A percentile compares a stretch with the other conserved stretches of the same genome.
phyloP scores from a whole-genome alignment of 2,329 filamentous ascomycete genomes.

The Aspergillus floridensis region DNA sequence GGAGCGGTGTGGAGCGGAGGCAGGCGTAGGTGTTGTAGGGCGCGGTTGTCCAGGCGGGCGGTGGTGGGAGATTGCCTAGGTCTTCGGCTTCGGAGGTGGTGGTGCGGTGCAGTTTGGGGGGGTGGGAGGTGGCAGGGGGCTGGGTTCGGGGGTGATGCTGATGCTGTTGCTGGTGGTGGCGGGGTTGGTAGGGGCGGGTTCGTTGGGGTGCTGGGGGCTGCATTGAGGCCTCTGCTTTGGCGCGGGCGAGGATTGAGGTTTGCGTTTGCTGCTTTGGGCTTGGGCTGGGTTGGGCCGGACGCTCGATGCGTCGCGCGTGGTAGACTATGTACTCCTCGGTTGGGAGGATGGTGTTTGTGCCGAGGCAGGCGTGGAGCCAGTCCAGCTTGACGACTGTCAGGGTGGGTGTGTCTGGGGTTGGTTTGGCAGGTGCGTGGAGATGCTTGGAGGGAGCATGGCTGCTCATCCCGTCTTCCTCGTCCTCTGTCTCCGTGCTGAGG shows the following conservation, averaged over 20 bases:
- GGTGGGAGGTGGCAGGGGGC: conserved; percentile 23
- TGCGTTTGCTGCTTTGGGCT: background rate
- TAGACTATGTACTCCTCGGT: conserved; percentile 53
- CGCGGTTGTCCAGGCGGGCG: conserved; percentile 66
- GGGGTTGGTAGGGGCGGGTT: conserved; percentile 18
- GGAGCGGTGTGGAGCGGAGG: conserved; percentile 68
- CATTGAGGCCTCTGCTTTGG: conserved; percentile 47
- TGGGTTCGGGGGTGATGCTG: conserved; percentile 15
- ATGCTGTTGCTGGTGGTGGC: conserved; percentile 7
- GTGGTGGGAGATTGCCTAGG: conserved; percentile 54
- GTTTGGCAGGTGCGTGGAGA: conserved; percentile 2
- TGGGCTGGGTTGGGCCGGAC: conserved; percentile 15
- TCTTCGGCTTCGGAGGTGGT: conserved; percentile 78
- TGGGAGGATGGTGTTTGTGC: conserved; percentile 44
- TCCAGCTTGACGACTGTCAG: conserved; percentile 53
- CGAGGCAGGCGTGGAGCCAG: conserved; percentile 54
- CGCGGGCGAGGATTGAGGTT: conserved; percentile 52
- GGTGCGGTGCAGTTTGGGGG: conserved; percentile 58
- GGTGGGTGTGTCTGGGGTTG: conserved; percentile 15
- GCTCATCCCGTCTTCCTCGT: conserved; percentile 22
- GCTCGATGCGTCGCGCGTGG: conserved; percentile 45
- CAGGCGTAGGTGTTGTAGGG: conserved; percentile 68
- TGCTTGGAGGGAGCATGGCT: conserved; percentile 13
- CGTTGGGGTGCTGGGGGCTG: conserved; percentile 3
- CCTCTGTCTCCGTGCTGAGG: conserved; percentile 33